Evolutionary conservation across 140 eudicot species (phyloP).

Genomic region (Oenanthe javanica): DNA sequence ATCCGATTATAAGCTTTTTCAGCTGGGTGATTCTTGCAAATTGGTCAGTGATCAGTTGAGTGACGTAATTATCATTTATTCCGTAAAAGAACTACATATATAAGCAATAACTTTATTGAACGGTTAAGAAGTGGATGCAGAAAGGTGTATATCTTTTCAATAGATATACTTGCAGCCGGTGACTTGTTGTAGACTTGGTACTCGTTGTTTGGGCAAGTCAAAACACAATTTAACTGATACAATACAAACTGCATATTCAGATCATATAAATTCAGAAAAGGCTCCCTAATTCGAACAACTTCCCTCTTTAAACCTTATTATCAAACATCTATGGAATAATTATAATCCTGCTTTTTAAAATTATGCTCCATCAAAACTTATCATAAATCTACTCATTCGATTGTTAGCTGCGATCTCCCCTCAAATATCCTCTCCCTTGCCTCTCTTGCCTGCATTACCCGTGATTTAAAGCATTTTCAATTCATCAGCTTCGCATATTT

Average conservation of each 20-base stretch:
- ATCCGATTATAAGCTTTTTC: too few relatives aligned
- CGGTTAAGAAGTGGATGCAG: too few relatives aligned
- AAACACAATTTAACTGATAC: background rate
- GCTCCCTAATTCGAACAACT: background rate
- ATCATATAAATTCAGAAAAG: background rate
- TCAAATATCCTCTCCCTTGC: background rate
- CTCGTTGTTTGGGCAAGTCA: too few relatives aligned
- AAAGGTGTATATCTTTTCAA: too few relatives aligned
- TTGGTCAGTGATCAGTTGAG: too few relatives aligned
- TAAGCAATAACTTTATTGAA: too few relatives aligned
- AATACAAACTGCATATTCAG: background rate
- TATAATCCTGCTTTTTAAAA: background rate
- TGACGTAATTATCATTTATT: too few relatives aligned
- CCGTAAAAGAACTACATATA: too few relatives aligned
- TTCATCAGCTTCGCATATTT: background rate
- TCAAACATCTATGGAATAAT: too few relatives aligned
- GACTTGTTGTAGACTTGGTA: too few relatives aligned
- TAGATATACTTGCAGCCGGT: too few relatives aligned
- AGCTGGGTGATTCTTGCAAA: too few relatives aligned
- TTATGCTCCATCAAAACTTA: background rate
- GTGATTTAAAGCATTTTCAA: background rate
- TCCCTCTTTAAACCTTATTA: background rate
- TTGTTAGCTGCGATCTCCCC: background rate
- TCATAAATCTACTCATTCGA: background rate
- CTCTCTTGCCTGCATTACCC: background rate